Percentiles rank a stretch among this genome's conserved stretches.
These are phyloP conservation scores for Lentinus brumalis DNA, from an alignment of 768 basidiomycete species.

Conservation along the genomic window DNA sequence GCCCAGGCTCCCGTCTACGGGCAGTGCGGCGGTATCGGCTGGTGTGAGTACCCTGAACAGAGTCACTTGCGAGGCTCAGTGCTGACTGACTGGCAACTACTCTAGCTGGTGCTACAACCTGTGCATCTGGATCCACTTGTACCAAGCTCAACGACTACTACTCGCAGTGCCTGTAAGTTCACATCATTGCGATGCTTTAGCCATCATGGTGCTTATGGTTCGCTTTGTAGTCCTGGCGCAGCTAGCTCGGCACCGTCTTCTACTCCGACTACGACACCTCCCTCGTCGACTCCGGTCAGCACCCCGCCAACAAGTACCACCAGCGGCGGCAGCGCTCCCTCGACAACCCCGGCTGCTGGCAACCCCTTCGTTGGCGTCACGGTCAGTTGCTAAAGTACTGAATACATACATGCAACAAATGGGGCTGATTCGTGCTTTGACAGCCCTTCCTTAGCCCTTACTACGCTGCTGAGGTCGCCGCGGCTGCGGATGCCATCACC, in stretches of 20 bases:
- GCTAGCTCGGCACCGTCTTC: background rate
- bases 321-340: constrained; percentile 26
- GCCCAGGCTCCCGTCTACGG: constrained; percentile 48
- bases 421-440: background rate
- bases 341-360: constrained; percentile 42
- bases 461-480: constrained; percentile 55
- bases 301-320: constrained; percentile 14
- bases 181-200: background rate
- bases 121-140: constrained; percentile 35
- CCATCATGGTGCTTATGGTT: background rate
- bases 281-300: constrained; percentile 11
- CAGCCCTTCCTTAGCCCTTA: constrained; percentile 56
- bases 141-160: constrained; percentile 35
- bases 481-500: constrained; percentile 50
- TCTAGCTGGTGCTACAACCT: constrained; percentile 35
- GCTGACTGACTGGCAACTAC: background rate
- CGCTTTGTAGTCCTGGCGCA: constrained; percentile 12
- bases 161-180: constrained; percentile 36
- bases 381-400: constrained; percentile 28
- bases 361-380: constrained; percentile 57
- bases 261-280: constrained; percentile 14
- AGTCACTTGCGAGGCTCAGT: background rate
- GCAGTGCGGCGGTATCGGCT: constrained; percentile 56
- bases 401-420: background rate
- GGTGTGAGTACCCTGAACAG: constrained; percentile 42